Percentiles rank a stretch among this genome's conserved stretches.
Evolutionary conservation across 495 filamentous ascomycete species (phyloP).

Genomic region (Echria macrotheca): DNA sequence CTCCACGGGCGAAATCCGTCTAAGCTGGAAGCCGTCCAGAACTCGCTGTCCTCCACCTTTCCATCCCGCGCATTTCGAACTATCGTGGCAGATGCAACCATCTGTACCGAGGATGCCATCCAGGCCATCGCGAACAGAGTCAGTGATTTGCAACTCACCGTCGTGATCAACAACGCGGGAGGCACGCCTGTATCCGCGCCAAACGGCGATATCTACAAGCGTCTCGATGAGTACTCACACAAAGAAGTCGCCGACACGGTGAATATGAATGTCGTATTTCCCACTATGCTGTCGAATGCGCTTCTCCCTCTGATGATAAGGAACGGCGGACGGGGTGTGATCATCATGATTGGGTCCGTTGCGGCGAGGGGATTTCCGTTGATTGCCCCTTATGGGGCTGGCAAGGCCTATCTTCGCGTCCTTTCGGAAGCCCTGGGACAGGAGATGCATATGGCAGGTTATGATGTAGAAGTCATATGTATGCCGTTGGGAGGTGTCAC

Average conservation of each 20-base stretch:
- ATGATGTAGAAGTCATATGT: conserved; percentile 22
- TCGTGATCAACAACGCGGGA: conserved; percentile 28
- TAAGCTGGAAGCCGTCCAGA: conserved; percentile 36
- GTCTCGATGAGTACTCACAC: too few species aligned
- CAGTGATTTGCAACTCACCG: conserved; percentile 26
- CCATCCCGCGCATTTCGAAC: conserved; percentile 26
- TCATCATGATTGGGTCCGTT: conserved; percentile 22
- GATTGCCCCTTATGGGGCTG: conserved; percentile 20
- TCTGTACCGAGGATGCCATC: conserved; percentile 1
- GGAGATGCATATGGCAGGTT: conserved; percentile 9
- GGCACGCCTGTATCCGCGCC: not conserved
- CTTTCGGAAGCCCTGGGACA: conserved; percentile 12
- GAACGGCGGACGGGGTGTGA: conserved; percentile 16
- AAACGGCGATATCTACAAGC: too few species aligned
- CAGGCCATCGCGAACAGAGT: conserved; percentile 15
- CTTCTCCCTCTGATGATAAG: conserved; percentile 16
- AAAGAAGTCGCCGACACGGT: conserved; percentile 8
- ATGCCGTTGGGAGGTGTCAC: conserved; percentile 21
- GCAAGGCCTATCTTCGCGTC: conserved; percentile 17
- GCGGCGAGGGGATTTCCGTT: conserved; percentile 22
- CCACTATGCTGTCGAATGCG: conserved; percentile 11
- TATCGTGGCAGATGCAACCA: conserved; percentile 23
- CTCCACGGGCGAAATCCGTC: conserved; percentile 48
- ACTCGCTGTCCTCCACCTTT: conserved; percentile 19
- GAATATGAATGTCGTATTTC: conserved; percentile 17